Percentiles rank a stretch among this genome's conserved stretches.
phyloP scores from a whole-genome alignment of 768 basidiomycete genomes.

The Clathrus columnatus region DNA sequence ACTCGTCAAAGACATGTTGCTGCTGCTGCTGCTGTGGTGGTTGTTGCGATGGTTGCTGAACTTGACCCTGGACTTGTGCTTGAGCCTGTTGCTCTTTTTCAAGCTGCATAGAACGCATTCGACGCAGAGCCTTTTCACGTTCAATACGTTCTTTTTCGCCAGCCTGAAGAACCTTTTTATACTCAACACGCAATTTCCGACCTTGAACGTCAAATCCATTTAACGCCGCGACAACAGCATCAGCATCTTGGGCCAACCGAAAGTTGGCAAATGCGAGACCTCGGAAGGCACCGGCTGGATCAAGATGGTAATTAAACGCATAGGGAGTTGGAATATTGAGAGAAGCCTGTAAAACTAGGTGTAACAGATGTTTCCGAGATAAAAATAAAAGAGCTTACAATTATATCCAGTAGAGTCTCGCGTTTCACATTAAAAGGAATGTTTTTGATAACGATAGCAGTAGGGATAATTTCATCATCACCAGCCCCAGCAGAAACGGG shows the following conservation, averaged over 20 bases:
- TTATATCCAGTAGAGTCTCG: slow-evolving; percentile 92
- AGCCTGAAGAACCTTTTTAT: slow-evolving; percentile 98
- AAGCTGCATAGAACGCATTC: slow-evolving; percentile 96
- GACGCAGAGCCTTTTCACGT: slow-evolving; percentile 92
- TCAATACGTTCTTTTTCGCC: slow-evolving; percentile 99
- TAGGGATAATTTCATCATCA: slow-evolving; percentile 95
- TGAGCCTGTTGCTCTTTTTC: slow-evolving; percentile 65
- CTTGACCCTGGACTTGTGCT: slow-evolving; percentile 31
- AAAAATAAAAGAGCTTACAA: slow-evolving; percentile 47
- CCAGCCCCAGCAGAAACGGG: slow-evolving; percentile 31
- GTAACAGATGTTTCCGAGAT: slow-evolving; percentile 8
- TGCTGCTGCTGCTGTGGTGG: slow-evolving; percentile 54
- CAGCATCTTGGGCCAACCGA: slow-evolving; percentile 82
- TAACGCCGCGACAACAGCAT: slow-evolving; percentile 89
- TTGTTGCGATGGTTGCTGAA: slow-evolving; percentile 32
- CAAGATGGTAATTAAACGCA: slow-evolving; percentile 99
- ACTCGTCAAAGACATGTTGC: slow-evolving; percentile 66
- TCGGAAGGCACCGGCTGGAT: slow-evolving; percentile 92
- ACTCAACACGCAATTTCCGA: slow-evolving; percentile 95
- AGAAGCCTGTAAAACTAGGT: slow-evolving; percentile 51
- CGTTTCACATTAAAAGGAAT: slow-evolving; percentile 98
- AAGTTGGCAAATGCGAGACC: slow-evolving; percentile 99
- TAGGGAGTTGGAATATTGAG: slow-evolving; percentile 93
- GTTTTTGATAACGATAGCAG: slow-evolving; percentile 99
- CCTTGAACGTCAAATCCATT: slow-evolving; percentile 96